Base-by-base conservation (phyloP, 306 rosid species). In the Rosa lucieae region DNA sequence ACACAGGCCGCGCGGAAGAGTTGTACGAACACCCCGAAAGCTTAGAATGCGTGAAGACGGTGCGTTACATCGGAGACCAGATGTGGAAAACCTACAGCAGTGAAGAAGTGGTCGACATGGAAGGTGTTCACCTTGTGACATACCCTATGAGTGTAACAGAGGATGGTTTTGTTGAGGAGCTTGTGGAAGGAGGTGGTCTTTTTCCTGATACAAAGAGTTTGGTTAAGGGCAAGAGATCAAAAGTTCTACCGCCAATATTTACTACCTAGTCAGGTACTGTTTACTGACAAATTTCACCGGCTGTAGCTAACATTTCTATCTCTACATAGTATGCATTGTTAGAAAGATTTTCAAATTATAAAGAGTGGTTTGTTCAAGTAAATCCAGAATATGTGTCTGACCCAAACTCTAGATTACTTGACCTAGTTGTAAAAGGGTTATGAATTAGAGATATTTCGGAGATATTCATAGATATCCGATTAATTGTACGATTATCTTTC, bases 161-260 rank as follows among this genome's bases (percentile, higher is more conserved):
- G 68, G 82, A 86, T n/a, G 98, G 97, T 35, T 58, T n/a, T 67
- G 69, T 91, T 42, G 89, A 91, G 75, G 90, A 89, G 48, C 51
- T 78, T 17, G 80, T 69, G 15, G 48, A 10, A 20, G 77, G 82
- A 61, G 89, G 84, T 61, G 87, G 78, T 75, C 80, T 71, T 84
- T 92, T 94, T 87, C 96, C 97, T 49, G 98, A 90, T 80, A 92
- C 98, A 0, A 86, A 79, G 61, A 77, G 85, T 78, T 69, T 63
- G 10, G 85, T 90, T 1, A 89, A 81, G 79, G 97, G 97, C 17
- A 89, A 82, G 74, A 92, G 92, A 73, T 90, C 96, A 44, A 76
- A 82, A 58, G 23, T 90, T 51, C 46, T 90, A 43, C 90, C 92
- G 2, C 70, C 93, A 55, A 79, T 83, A 73, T 79, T 90, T 72